phyloP scores from a whole-genome alignment of 495 filamentous ascomycete genomes.

The Podospora bellae-mahoneyi region DNA sequence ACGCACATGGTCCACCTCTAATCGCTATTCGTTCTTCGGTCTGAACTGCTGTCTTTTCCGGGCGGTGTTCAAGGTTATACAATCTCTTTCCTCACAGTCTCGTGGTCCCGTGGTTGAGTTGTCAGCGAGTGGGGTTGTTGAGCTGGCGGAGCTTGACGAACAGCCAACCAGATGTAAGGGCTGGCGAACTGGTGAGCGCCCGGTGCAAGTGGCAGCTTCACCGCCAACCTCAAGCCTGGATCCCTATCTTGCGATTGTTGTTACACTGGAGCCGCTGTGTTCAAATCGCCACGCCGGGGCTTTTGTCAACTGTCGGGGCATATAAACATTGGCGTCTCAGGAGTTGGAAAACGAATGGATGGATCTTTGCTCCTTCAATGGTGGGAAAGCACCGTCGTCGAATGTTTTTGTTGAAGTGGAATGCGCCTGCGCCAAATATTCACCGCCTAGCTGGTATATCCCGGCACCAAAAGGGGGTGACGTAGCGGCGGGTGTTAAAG shows the following conservation, averaged over 20 bases:
- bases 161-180: constrained; percentile 1
- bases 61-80: background rate
- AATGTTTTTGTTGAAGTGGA: background rate
- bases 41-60: background rate
- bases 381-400: background rate
- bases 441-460: background rate
- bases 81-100: background rate
- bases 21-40: background rate
- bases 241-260: constrained; percentile 3
- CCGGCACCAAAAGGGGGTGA: background rate
- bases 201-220: background rate
- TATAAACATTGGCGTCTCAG: background rate
- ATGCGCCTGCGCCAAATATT: background rate
- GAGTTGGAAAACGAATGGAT: background rate
- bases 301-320: background rate
- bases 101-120: background rate
- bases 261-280: background rate
- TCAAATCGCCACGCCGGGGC: background rate
- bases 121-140: constrained; percentile 2
- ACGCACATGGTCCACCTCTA: background rate
- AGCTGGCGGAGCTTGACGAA: constrained; percentile 1
- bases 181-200: constrained; percentile 2
- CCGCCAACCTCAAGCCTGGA: background rate
- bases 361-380: background rate
- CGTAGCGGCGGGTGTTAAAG: background rate